These are phyloP conservation scores for Haberlea rhodopensis DNA, from an alignment of 257 asterid species.

Conservation along the genomic window DNA sequence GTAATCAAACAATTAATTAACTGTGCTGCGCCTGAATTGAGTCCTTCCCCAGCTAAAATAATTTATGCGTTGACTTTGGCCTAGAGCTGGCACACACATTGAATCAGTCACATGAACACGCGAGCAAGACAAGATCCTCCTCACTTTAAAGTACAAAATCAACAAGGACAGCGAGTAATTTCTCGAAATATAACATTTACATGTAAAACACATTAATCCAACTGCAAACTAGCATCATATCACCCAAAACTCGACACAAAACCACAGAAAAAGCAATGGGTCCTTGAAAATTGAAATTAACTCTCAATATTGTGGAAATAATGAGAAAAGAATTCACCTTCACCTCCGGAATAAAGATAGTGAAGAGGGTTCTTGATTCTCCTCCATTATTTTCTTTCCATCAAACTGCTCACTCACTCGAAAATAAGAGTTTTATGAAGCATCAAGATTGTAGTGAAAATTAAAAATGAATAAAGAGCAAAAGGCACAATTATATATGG, in stretches of 20 bases:
- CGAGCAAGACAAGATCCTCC: constrained; percentile 23
- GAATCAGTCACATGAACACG: not conserved
- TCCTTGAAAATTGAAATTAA: constrained; percentile 24
- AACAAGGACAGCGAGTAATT: not conserved
- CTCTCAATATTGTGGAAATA: not conserved
- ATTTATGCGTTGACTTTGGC: not conserved
- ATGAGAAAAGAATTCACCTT: constrained; percentile 29
- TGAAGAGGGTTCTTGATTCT: constrained; percentile 22
- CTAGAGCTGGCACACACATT: not conserved
- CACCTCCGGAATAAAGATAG: constrained; percentile 20
- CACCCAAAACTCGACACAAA: not conserved
- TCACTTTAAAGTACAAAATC: constrained; percentile 22
- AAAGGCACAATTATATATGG: not conserved
- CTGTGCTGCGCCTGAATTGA: too few species aligned
- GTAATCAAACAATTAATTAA: too few species aligned
- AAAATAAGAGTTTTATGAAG: not conserved
- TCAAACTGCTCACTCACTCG: not conserved
- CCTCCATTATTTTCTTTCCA: not conserved
- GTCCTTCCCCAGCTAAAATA: too few species aligned
- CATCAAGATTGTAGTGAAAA: not conserved
- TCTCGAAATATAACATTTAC: not conserved
- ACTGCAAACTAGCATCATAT: not conserved
- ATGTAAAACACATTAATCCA: not conserved
- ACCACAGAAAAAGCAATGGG: constrained; percentile 10
- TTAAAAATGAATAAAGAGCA: not conserved